Percentiles rank a stretch among this genome's conserved stretches.
These are phyloP conservation scores for Botrytis aclada DNA, from an alignment of 2,329 filamentous ascomycete genomes.

Conservation along the genomic window DNA sequence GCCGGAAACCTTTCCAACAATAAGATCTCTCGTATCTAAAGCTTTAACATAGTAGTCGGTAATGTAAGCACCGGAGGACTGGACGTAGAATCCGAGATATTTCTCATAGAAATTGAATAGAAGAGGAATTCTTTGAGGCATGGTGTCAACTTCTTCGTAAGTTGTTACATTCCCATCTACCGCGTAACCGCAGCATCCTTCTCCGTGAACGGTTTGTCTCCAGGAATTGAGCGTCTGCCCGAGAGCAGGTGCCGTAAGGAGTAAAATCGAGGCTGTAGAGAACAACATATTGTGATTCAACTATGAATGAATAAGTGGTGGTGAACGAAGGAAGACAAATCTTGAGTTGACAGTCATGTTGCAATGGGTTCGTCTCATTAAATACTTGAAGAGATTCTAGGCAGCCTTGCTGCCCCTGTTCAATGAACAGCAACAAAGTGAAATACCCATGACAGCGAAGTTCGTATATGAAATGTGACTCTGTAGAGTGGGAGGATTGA, in stretches of 20 bases:
- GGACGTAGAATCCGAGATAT: background rate
- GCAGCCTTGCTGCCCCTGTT: background rate
- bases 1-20: background rate
- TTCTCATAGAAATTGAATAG: background rate
- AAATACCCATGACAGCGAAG: background rate
- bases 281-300: background rate
- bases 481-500: background rate
- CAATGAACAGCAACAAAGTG: background rate
- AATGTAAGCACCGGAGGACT: conserved; percentile 8
- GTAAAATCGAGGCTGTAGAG: background rate
- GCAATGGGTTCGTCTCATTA: background rate
- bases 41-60: conserved; percentile 16
- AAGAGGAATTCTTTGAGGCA: background rate
- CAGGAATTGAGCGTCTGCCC: conserved; percentile 2
- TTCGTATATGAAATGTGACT: background rate
- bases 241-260: background rate
- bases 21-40: background rate
- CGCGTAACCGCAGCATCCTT: background rate
- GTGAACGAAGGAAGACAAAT: background rate
- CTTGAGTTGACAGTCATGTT: background rate
- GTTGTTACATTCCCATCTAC: conserved; percentile 5
- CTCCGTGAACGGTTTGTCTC: background rate
- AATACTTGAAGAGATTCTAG: background rate
- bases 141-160: background rate
- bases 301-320: background rate